phyloP scores from a whole-genome alignment of 1,284 basidiomycete species.

The Bondarzewia mesenterica region DNA sequence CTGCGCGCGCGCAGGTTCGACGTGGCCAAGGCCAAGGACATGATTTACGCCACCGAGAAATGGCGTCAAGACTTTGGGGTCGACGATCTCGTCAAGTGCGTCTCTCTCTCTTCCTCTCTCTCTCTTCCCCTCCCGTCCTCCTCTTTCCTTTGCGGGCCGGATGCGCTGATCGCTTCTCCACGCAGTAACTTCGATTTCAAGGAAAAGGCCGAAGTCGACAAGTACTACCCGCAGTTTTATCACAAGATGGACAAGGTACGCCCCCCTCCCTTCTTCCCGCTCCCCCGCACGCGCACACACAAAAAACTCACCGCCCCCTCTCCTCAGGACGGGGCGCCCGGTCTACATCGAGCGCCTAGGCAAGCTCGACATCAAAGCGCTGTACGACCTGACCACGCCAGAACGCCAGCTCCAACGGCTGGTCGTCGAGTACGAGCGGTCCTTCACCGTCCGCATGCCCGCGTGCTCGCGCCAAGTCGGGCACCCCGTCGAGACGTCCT shows the following conservation, averaged over 20 bases:
- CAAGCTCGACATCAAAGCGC: constrained; percentile 79
- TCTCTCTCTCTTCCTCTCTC: constrained; percentile 9
- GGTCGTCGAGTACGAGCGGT: constrained; percentile 92
- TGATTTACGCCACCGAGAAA: constrained; percentile 79
- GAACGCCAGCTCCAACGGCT: constrained; percentile 89
- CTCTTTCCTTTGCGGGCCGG: neutral
- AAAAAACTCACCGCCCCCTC: neutral
- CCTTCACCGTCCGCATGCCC: constrained; percentile 73
- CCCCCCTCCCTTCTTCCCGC: neutral
- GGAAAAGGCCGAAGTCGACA: constrained; percentile 79
- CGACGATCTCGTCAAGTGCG: constrained; percentile 80
- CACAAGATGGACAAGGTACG: constrained; percentile 91
- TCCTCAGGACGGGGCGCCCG: constrained; percentile 85
- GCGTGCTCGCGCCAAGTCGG: constrained; percentile 71
- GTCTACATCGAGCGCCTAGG: constrained; percentile 94
- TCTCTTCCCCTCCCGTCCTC: neutral
- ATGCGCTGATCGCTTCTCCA: neutral
- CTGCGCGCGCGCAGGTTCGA: constrained; percentile 93
- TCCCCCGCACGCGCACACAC: neutral
- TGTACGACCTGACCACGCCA: constrained; percentile 76
- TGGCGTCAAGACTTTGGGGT: constrained; percentile 90
- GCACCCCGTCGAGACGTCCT: constrained; percentile 93
- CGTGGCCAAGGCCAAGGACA: constrained; percentile 71
- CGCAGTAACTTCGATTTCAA: constrained; percentile 86
- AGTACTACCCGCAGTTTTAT: constrained; percentile 95